Evolutionary conservation across 805 yeast genomes (phyloP), one percentile per base, ranked within the genome.

Genomic region (Candida silvatica): DNA sequence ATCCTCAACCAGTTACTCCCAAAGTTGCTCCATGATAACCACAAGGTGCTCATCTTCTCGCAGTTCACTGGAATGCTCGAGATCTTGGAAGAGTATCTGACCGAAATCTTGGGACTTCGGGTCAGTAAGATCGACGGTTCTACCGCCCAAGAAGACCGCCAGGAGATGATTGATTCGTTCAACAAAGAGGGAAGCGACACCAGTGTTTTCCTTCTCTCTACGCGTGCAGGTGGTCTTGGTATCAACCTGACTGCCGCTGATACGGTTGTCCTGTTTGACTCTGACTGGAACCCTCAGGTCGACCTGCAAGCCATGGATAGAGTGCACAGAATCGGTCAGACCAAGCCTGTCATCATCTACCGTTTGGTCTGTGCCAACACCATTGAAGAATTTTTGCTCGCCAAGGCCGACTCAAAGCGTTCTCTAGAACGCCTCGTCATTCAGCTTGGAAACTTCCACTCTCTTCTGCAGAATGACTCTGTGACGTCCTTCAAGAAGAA

Each of bases 251-350:
- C 80, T 0, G 76, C 80, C 0, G 95, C 97, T 0, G 97, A 92
- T 44, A 79, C 94, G 2, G 97, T 92, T 1, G 73, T 90, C 3
- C 48, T 90, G 8, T 87, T 85, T 51, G 98, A 90, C 50, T 81
- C 86, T 37, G 98, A 90, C 52, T 90, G 97, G 95, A 90, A 90
- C 49, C 98, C 97, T 0, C 97, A 90, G 51, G 94, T 86, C 42
- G 97, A 90, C 58, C 62, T 87, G 34, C 98, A 90, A 54, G 97
- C 97, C 0, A 90, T 90, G 76, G 97, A 88, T 48, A 67, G 98
- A 36, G 94, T 83, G 9, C 97, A 90, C 53, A 66, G 98, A 50
- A 85, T 92, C 36, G 97, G 97, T 0, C 98, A 90, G 54, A 67
- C 63, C 1, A 75, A 71, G 36, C 96, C 96, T 1, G 95, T 88